Percentiles rank a stretch among this genome's conserved stretches.
Conservation (phyloP, 768 basidiomycete genomes). For the Termitomyces sp. region DNA sequence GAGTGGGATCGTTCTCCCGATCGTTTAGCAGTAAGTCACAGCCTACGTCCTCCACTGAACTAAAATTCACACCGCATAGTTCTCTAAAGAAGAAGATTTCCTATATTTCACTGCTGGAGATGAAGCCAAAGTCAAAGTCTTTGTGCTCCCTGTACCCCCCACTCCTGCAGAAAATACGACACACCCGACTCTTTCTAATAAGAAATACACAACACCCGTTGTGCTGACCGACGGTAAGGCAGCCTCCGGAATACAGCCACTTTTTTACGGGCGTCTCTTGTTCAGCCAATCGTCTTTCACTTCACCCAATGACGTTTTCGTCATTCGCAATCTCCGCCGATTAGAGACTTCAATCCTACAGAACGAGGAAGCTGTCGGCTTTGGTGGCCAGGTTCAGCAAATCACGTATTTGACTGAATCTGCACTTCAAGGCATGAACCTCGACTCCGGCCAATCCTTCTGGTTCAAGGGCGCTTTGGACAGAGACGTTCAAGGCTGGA, state of each 20-base stretch:
- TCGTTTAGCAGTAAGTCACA: constrained; percentile 43
- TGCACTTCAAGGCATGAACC: constrained; percentile 48
- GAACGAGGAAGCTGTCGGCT: constrained; percentile 20
- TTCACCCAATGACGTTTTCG: constrained; percentile 73
- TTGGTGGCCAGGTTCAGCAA: constrained; percentile 37
- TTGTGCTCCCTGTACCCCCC: constrained; percentile 57
- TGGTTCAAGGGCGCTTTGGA: constrained; percentile 85
- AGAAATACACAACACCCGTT: constrained; percentile 47
- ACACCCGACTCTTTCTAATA: constrained; percentile 36
- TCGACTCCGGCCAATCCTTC: constrained; percentile 71
- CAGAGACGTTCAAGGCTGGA: constrained; percentile 79
- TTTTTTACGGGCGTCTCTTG: constrained; percentile 57
- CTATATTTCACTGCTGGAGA: constrained; percentile 78
- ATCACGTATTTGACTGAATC: constrained; percentile 62
- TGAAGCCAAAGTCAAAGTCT: constrained; percentile 71
- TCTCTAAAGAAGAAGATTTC: constrained; percentile 63
- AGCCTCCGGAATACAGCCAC: constrained; percentile 55
- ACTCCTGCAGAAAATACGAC: constrained; percentile 52
- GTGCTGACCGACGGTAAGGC: constrained; percentile 53
- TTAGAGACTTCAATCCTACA: constrained; percentile 36
- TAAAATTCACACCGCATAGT: constrained; percentile 36
- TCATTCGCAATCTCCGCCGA: constrained; percentile 44
- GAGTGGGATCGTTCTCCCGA: constrained; percentile 82
- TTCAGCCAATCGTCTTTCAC: constrained; percentile 72
- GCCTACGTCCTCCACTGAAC: neutral